A percentile compares a stretch with the other conserved stretches of the same genome.
Conservation (phyloP, 1,284 basidiomycete genomes). For the Sanguinoderma infundibulare region DNA sequence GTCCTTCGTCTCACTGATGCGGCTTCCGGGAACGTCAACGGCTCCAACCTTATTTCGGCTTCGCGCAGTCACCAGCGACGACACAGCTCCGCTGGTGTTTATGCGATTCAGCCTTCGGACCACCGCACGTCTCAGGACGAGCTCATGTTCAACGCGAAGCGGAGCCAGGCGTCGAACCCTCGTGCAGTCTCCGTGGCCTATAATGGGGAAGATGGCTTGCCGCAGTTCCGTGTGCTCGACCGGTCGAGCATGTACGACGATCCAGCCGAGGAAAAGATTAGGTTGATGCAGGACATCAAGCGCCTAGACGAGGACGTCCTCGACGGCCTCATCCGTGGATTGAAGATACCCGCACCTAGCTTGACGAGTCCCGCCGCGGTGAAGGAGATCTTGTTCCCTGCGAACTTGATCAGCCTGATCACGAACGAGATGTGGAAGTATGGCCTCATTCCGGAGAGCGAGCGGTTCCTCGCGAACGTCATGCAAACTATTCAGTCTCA, state of each 20-base stretch:
- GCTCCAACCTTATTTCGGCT: constrained; percentile 31
- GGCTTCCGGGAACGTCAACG: constrained; percentile 29
- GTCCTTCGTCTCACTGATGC: constrained; percentile 59
- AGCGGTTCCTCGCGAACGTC: constrained; percentile 97
- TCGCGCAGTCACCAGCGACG: constrained; percentile 73
- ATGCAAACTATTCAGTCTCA: constrained; percentile 99
- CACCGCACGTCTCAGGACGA: constrained; percentile 80
- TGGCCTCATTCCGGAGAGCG: constrained; percentile 95
- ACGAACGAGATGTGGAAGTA: constrained; percentile 99
- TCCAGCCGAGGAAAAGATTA: constrained; percentile 93
- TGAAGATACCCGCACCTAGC: constrained; percentile 94
- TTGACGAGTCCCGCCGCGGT: constrained; percentile 90
- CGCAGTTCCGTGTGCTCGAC: constrained; percentile 70
- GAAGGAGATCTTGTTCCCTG: constrained; percentile 99
- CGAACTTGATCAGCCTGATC: constrained; percentile 97
- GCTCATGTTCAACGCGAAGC: constrained; percentile 77
- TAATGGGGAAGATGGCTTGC: constrained; percentile 75
- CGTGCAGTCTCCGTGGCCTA: constrained; percentile 94
- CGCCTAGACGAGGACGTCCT: constrained; percentile 95
- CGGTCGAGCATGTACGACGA: constrained; percentile 85
- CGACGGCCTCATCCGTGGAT: constrained; percentile 86
- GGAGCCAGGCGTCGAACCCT: constrained; percentile 75
- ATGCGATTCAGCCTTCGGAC: constrained; percentile 63
- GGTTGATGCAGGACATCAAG: constrained; percentile 91
- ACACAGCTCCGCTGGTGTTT: constrained; percentile 86